Evolutionary conservation across 2,329 filamentous ascomycete genomes (phyloP), one percentile per base, ranked within the genome.

Genomic region (Pseudocercospora cruenta): DNA sequence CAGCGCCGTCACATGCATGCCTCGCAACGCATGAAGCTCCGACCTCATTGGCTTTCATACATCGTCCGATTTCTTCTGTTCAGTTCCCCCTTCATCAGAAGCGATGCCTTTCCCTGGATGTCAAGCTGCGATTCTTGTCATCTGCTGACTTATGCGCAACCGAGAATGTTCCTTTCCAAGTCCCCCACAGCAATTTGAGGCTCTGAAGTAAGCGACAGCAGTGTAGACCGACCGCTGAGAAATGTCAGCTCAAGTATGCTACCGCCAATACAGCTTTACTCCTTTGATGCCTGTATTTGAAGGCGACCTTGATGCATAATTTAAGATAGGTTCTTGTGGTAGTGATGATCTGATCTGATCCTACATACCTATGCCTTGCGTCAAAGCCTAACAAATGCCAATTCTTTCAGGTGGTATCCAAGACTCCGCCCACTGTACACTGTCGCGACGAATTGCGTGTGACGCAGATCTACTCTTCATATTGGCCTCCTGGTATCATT

Each of bases 401-500:
- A 55, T 9, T 26, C n/a, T 4, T 21, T 55, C 24, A 14, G 4
- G 9, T n/a, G 26, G 16, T 55, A 12, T 5, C 26, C 26, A 24
- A 55, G 24, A 55, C 26, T 21, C 51, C 26, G 26, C 51, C 51
- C 51, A 55, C 24, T 33, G 51, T 55, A 55, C 51, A 58, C 31
- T 58, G 33, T 43, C 55, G 55, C 33, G 21, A 58, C 12, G 19
- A 8, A 16, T 21, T 19, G 26, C 24, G 55, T 19, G 10, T 21
- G 16, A 31, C 33, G 31, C 16, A 24, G 19, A 22, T 60, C 71
- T 80, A 85, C 76, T 85, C 83, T 74, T 85, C 82, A 68, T 84
- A 84, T 57, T 79, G 72, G n/a, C 79, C 80, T 24, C 80, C 82
- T 3, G 80, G 79, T 31, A 81, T 60, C 77, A 81, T 79, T 3